Conservation (phyloP, 495 filamentous ascomycete genomes). For the Xylaria cubensis region DNA sequence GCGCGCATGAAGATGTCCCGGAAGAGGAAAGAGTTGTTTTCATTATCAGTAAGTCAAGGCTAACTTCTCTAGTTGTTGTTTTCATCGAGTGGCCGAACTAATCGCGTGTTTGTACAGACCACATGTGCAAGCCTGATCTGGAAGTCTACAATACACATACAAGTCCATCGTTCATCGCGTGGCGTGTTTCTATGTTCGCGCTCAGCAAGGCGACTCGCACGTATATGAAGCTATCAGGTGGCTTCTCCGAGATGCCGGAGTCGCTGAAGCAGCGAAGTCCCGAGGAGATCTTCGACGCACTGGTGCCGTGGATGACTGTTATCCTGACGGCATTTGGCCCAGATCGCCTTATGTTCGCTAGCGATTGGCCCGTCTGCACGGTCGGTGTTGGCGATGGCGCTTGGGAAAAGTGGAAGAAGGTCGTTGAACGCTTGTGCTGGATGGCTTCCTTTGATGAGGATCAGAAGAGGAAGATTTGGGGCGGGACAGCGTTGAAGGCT, state of each 20-base stretch:
- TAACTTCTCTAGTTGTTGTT: neutral
- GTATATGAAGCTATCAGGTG: slow-evolving; percentile 90
- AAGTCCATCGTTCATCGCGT: slow-evolving; percentile 62
- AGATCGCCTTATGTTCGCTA: slow-evolving; percentile 82
- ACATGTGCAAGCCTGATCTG: slow-evolving; percentile 87
- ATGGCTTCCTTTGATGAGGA: slow-evolving; percentile 60
- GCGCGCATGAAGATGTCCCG: slow-evolving; percentile 62
- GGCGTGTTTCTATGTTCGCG: slow-evolving; percentile 61
- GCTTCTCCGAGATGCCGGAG: slow-evolving; percentile 74
- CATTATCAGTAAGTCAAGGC: slow-evolving; percentile 67
- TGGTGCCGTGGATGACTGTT: slow-evolving; percentile 69
- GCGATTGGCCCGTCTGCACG: slow-evolving; percentile 90
- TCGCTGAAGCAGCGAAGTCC: slow-evolving; percentile 46
- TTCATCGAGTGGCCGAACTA: slow-evolving; percentile 13
- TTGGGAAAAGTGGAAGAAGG: slow-evolving; percentile 63
- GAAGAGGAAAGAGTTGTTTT: slow-evolving; percentile 66
- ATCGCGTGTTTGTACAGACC: slow-evolving; percentile 58
- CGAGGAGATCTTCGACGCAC: slow-evolving; percentile 55
- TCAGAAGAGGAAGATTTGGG: slow-evolving; percentile 71
- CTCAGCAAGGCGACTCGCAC: slow-evolving; percentile 65
- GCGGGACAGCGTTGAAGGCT: slow-evolving; percentile 67
- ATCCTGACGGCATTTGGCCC: slow-evolving; percentile 72
- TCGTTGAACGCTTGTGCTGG: slow-evolving; percentile 66
- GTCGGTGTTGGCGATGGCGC: slow-evolving; percentile 62
- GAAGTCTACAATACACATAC: slow-evolving; percentile 58